Conservation (phyloP, 1,284 basidiomycete genomes). For the Apiotrichum gamsii region DNA sequence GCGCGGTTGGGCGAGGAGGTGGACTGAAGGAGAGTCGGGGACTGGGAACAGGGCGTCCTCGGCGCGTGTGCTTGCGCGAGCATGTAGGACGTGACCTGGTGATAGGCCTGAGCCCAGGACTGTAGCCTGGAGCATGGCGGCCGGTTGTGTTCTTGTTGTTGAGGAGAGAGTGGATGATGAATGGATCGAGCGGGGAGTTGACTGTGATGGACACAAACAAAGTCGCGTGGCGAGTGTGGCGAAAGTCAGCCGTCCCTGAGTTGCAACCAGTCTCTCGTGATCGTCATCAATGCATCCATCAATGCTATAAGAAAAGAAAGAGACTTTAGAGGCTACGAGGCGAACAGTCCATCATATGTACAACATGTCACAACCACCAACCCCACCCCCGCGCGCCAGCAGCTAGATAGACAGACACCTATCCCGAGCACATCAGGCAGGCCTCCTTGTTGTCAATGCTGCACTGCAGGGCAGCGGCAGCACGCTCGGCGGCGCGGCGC, state of each 20-base stretch:
- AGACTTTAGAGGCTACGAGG: background rate
- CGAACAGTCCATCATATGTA: slow-evolving; percentile 6
- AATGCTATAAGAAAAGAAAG: background rate
- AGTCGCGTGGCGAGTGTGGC: too few relatives aligned
- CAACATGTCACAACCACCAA: slow-evolving; percentile 3
- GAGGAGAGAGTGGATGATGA: too few relatives aligned
- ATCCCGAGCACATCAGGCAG: slow-evolving; percentile 48
- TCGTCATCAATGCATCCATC: background rate
- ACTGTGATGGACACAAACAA: background rate
- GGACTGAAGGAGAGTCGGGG: background rate
- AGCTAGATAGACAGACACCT: too few relatives aligned
- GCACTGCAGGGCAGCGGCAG: slow-evolving; percentile 47
- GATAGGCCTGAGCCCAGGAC: slow-evolving; percentile 27
- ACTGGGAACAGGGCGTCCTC: too few relatives aligned
- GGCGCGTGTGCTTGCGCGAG: slow-evolving; percentile 1
- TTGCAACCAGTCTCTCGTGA: too few relatives aligned
- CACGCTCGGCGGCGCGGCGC: slow-evolving; percentile 45
- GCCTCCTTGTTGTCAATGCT: slow-evolving; percentile 50
- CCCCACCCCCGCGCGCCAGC: background rate
- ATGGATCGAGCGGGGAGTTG: too few relatives aligned
- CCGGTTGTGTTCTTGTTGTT: background rate
- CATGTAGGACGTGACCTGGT: slow-evolving; percentile 24
- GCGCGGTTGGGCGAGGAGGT: slow-evolving; percentile 3
- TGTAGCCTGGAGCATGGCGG: slow-evolving; percentile 18
- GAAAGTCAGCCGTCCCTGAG: too few relatives aligned